Conservation (phyloP, 2,329 filamentous ascomycete genomes). For the Pseudonectria buxi region DNA sequence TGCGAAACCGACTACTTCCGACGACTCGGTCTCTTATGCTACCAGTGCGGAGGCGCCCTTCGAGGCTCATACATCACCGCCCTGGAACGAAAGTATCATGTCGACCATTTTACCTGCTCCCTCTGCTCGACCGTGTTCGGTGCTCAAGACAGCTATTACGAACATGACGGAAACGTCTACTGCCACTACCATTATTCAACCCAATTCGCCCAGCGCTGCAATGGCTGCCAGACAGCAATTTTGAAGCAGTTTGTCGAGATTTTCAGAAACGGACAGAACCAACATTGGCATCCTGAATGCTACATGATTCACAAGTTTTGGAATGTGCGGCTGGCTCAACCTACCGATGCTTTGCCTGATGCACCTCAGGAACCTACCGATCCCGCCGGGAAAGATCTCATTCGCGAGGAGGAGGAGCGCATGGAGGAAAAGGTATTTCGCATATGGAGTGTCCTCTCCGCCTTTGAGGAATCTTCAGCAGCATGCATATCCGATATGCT, state of each 20-base stretch:
- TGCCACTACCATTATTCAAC: conserved; percentile 99
- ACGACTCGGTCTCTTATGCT: conserved; percentile 82
- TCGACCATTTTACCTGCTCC: conserved; percentile 98
- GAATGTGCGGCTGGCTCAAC: conserved; percentile 80
- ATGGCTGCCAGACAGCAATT: conserved; percentile 94
- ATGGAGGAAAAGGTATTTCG: conserved; percentile 98
- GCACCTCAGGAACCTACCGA: conserved; percentile 38
- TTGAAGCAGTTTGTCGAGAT: conserved; percentile 99
- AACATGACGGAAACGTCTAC: conserved; percentile 93
- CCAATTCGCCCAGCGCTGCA: conserved; percentile 90
- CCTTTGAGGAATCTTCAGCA: conserved; percentile 94
- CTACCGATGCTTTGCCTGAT: conserved; percentile 42
- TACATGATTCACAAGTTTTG: conserved; percentile 99
- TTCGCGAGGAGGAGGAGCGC: conserved; percentile 79
- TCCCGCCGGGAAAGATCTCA: conserved; percentile 60
- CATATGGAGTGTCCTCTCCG: conserved; percentile 96
- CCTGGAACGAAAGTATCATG: conserved; percentile 95
- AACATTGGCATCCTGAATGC: conserved; percentile 98
- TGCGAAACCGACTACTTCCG: conserved; percentile 98
- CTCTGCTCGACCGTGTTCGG: conserved; percentile 97
- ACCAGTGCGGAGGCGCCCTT: conserved; percentile 84
- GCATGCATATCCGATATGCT: conserved; percentile 99
- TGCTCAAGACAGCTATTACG: conserved; percentile 97
- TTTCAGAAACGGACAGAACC: conserved; percentile 93
- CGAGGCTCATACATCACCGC: conserved; percentile 97